phyloP scores from a whole-genome alignment of 805 yeast genomes.

The Sugiyamaella boreocaroliniensis region DNA sequence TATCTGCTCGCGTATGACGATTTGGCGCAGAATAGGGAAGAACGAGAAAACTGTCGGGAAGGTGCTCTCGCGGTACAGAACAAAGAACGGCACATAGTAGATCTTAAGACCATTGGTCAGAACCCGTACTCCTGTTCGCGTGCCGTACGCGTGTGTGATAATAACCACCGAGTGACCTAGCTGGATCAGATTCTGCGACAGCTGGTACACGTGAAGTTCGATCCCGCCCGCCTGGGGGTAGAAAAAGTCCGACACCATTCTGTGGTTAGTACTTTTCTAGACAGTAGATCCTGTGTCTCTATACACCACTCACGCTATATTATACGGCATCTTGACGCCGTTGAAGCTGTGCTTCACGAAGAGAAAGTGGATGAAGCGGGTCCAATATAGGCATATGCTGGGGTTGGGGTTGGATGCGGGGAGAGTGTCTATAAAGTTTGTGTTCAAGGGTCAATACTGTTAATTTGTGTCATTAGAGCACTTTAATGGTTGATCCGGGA shows the following conservation, averaged over 20 bases:
- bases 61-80: conserved; percentile 75
- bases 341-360: neutral
- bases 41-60: conserved; percentile 85
- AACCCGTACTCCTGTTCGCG: conserved; percentile 73
- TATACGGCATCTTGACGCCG: conserved; percentile 22
- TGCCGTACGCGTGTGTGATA: conserved; percentile 82
- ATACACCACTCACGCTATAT: conserved; percentile 25
- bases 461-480: no score
- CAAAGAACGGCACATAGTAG: conserved; percentile 78
- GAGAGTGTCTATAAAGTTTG: no score
- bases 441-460: no score
- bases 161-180: conserved; percentile 82
- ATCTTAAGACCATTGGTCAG: conserved; percentile 89
- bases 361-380: no score
- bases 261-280: neutral
- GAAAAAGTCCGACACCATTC: conserved; percentile 92
- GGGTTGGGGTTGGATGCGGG: no score
- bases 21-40: conserved; percentile 79
- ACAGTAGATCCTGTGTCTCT: neutral
- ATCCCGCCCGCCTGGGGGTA: conserved; percentile 99
- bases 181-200: conserved; percentile 68
- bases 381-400: no score
- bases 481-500: no score
- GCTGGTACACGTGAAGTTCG: conserved; percentile 88
- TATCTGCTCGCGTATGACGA: conserved; percentile 75